phyloP scores from a whole-genome alignment of 331 rosid species.

The Arachis monticola region DNA sequence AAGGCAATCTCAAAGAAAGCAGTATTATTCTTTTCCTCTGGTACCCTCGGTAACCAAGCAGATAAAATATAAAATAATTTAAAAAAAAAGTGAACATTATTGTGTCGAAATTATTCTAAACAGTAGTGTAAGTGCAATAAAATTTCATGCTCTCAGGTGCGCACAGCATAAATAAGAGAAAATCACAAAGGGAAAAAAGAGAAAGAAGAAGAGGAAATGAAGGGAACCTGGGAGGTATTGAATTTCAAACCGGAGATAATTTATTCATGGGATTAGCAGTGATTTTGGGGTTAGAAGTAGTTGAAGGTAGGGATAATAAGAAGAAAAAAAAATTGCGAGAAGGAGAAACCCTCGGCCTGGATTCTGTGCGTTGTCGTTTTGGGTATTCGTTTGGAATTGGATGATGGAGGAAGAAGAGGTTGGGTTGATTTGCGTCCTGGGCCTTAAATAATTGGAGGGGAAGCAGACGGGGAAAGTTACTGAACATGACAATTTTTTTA shows the following conservation, averaged over 20 bases:
- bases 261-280: conserved; percentile 4
- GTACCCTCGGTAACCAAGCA: conserved; percentile 1
- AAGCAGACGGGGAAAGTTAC: too few relatives aligned
- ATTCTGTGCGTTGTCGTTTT: conserved; percentile 38
- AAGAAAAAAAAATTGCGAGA: background rate
- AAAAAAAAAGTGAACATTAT: background rate
- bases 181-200: background rate
- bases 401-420: too few relatives aligned
- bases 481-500: too few relatives aligned
- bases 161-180: background rate
- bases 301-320: background rate
- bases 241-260: conserved; percentile 32
- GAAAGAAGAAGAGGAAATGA: background rate
- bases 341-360: conserved; percentile 43
- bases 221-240: conserved; percentile 37
- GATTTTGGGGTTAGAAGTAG: background rate
- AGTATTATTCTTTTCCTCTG: background rate
- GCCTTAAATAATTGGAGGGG: background rate
- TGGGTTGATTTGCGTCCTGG: background rate
- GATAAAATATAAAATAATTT: background rate
- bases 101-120: background rate
- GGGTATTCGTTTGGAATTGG: background rate
- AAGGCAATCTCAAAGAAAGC: background rate
- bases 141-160: conserved; percentile 41
- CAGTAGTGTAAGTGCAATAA: background rate